Evolutionary conservation across 768 basidiomycete species (phyloP), one percentile per base, ranked within the genome.

Genomic region (Agrocybe praecox): DNA sequence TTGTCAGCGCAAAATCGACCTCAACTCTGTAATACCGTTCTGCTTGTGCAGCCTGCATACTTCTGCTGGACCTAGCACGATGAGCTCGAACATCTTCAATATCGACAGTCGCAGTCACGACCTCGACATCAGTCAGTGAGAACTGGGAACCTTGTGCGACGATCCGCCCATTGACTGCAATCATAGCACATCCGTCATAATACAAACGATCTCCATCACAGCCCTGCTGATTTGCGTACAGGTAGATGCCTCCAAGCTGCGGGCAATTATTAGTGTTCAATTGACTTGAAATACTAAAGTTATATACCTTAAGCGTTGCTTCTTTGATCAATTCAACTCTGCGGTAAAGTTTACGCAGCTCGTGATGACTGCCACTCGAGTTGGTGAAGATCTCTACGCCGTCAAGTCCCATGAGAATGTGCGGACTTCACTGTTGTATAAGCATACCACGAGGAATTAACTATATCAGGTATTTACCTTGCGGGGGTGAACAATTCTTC

Each of bases 311-410:
- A 57, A 89, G 76, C 1, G 96, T 99, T 1, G 97, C 97, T 68
- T 98, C 97, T 66, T 92, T 95, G 74, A 99, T 98, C 11, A 99
- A 79, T 58, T 99, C 95, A 1, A 98, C 84, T 7, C 97, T 86
- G 8, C 85, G 86, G 67, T 94, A 85, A 22, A 99, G 81, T 72
- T 99, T 99, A n/a, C 97, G 88, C 22, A 99, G 86, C 69, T 98
- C 97, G 66, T 99, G 97, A 68, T 99, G 97, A 71, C 94, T 96
- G 5, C 95, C 97, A 61, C 93, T 96, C 1, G 97, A 98, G 74
- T 99, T 99, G 9, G 96, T 98, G 69, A 98, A 98, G 49, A 99
- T 97, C 72, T 99, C 97, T 8, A 98, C 96, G 6, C 97, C 97
- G 66, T 99, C 96, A 9, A 99, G 83, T 7, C 96, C 97, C 97